phyloP scores from a whole-genome alignment of 805 yeast species.

The Blastobotrys muscicola region DNA sequence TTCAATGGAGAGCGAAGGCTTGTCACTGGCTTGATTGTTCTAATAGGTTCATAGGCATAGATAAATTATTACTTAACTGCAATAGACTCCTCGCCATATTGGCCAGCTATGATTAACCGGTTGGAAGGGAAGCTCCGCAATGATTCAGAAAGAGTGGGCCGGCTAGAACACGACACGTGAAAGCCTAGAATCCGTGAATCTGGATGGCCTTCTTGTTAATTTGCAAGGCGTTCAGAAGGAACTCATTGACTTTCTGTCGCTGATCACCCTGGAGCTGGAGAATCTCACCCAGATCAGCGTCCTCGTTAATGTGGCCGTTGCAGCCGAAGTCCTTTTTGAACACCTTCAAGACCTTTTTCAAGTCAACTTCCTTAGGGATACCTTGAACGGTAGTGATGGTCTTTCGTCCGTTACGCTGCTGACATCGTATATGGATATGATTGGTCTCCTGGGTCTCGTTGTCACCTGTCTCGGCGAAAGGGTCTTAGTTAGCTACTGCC shows the following conservation, averaged over 20 bases:
- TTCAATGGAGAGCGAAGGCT: no score
- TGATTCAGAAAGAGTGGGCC: no score
- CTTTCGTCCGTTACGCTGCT: slow-evolving; percentile 99
- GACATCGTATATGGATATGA: slow-evolving; percentile 96
- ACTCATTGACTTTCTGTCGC: slow-evolving; percentile 91
- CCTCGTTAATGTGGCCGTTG: slow-evolving; percentile 96
- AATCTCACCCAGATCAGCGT: slow-evolving; percentile 91
- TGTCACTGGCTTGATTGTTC: no score
- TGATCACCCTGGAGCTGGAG: slow-evolving; percentile 98
- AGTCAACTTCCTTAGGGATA: slow-evolving; percentile 87
- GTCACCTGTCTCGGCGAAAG: slow-evolving; percentile 99
- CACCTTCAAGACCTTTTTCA: slow-evolving; percentile 86
- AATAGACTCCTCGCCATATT: no score
- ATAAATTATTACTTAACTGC: no score
- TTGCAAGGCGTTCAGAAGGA: slow-evolving; percentile 75
- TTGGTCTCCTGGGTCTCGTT: slow-evolving; percentile 93
- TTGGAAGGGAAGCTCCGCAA: no score
- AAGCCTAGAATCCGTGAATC: slow-evolving; percentile 85
- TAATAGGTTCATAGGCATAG: no score
- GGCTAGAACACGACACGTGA: neutral
- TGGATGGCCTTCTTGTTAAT: slow-evolving; percentile 94
- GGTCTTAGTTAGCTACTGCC: slow-evolving; percentile 42
- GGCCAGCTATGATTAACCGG: no score
- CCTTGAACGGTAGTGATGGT: slow-evolving; percentile 98
- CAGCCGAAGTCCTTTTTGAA: slow-evolving; percentile 97